Evolutionary conservation across 805 yeast species (phyloP).

Genomic region (Saccharomycopsis fodiens): DNA sequence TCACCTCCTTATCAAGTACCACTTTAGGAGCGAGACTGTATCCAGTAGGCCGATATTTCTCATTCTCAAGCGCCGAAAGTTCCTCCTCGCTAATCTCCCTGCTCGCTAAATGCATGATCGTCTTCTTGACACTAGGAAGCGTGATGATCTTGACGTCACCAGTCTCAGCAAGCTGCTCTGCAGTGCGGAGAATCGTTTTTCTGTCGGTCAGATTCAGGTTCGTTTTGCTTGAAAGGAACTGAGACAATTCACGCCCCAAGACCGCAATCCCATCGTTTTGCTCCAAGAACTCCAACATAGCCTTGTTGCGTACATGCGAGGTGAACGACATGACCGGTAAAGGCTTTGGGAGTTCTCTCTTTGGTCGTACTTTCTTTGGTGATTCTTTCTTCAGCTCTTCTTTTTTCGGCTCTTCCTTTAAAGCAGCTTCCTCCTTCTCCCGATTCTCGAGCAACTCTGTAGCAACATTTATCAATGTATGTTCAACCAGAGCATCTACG

Average conservation of each 20-base stretch:
- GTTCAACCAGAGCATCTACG: neutral
- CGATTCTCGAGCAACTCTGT: neutral
- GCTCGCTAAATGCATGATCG: neutral
- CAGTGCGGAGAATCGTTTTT: conserved; percentile 7
- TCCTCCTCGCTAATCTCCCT: conserved; percentile 1
- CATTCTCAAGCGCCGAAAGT: neutral
- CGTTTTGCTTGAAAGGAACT: neutral
- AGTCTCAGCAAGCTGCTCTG: neutral
- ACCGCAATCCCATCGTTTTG: conserved; percentile 6
- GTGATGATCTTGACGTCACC: neutral
- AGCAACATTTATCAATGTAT: neutral
- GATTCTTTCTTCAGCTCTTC: neutral
- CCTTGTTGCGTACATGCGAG: neutral
- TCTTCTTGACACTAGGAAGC: neutral
- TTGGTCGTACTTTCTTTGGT: neutral
- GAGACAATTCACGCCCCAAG: neutral
- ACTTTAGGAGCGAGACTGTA: neutral
- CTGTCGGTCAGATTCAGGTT: conserved; percentile 1
- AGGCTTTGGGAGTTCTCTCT: neutral
- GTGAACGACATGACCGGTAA: conserved; percentile 6
- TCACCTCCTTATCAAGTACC: neutral
- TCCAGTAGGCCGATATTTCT: neutral
- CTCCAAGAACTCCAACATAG: conserved; percentile 4
- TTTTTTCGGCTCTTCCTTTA: neutral
- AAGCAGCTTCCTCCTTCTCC: too few species aligned